A percentile compares a stretch with the other conserved stretches of the same genome.
phyloP scores from a whole-genome alignment of 257 asterid species.

The Capsicum pubescens region DNA sequence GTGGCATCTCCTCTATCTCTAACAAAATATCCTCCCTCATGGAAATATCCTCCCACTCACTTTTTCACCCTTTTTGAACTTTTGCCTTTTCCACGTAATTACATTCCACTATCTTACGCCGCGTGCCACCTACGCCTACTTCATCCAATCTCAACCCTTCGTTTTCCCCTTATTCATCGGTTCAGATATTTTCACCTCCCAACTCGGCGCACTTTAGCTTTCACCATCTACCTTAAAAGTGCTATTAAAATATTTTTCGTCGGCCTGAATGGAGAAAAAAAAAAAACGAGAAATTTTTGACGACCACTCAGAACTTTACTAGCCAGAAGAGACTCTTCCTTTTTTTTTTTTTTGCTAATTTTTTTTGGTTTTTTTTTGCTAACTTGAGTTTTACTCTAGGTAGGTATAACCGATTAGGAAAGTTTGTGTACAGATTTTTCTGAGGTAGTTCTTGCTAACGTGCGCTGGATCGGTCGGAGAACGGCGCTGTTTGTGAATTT shows the following conservation, averaged over 20 bases:
- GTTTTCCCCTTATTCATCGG: conserved; percentile 20
- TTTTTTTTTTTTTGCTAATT: background rate
- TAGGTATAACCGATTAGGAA: background rate
- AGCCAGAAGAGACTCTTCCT: conserved; percentile 20
- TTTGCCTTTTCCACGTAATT: conserved; percentile 39
- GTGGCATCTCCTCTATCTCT: conserved; percentile 59
- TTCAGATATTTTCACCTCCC: conserved; percentile 1
- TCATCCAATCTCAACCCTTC: conserved; percentile 35
- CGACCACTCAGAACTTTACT: conserved; percentile 17
- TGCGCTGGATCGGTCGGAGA: conserved; percentile 32
- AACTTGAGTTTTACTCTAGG: conserved; percentile 23
- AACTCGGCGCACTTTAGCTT: conserved; percentile 41
- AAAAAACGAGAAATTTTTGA: conserved; percentile 22
- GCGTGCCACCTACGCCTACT: background rate
- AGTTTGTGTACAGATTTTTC: conserved; percentile 18
- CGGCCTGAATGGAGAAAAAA: conserved; percentile 22
- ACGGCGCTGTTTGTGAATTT: background rate
- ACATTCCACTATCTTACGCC: conserved; percentile 36
- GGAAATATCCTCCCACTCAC: conserved; percentile 31
- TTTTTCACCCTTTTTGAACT: background rate
- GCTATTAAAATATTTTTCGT: conserved; percentile 40
- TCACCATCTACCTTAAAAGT: conserved; percentile 41
- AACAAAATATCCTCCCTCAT: conserved; percentile 31
- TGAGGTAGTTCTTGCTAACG: conserved; percentile 32
- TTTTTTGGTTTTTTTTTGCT: background rate